phyloP scores from a whole-genome alignment of 1,284 basidiomycete species.

The Agroathelia rolfsii region DNA sequence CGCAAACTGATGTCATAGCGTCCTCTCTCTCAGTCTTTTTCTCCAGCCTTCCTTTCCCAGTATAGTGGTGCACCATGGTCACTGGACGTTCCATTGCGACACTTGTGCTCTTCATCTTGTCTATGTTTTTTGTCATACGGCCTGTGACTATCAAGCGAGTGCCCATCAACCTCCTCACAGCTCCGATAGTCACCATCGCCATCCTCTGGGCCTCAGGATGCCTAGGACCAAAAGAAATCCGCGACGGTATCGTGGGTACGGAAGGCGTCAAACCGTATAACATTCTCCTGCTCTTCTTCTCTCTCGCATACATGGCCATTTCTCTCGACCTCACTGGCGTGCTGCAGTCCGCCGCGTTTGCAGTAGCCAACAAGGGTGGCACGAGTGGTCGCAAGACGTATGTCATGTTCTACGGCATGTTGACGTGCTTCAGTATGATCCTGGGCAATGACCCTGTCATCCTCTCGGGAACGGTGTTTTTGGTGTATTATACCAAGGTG shows the following conservation, averaged over 20 bases:
- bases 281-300: constrained; percentile 88
- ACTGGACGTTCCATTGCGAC: constrained; percentile 49
- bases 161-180: constrained; percentile 59
- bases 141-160: constrained; percentile 45
- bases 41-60: too few species aligned
- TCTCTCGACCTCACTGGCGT: constrained; percentile 88
- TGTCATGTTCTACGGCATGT: constrained; percentile 71
- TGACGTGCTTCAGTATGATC: constrained; percentile 68
- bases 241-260: constrained; percentile 62
- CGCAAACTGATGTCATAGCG: too few species aligned
- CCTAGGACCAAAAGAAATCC: constrained; percentile 47
- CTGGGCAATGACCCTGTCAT: constrained; percentile 91
- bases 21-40: too few species aligned
- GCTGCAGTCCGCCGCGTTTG: constrained; percentile 79
- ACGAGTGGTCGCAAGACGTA: constrained; percentile 64
- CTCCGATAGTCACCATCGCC: constrained; percentile 72
- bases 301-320: constrained; percentile 89
- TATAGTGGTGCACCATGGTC: too few species aligned
- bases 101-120: constrained; percentile 62
- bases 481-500: constrained; percentile 78
- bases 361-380: constrained; percentile 74
- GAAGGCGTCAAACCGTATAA: constrained; percentile 85
- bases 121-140: constrained; percentile 64
- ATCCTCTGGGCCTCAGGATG: constrained; percentile 64
- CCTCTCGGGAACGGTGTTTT: constrained; percentile 77